Base-by-base conservation (phyloP, 805 yeast genomes). In the Hanseniaspora nectarophila region DNA sequence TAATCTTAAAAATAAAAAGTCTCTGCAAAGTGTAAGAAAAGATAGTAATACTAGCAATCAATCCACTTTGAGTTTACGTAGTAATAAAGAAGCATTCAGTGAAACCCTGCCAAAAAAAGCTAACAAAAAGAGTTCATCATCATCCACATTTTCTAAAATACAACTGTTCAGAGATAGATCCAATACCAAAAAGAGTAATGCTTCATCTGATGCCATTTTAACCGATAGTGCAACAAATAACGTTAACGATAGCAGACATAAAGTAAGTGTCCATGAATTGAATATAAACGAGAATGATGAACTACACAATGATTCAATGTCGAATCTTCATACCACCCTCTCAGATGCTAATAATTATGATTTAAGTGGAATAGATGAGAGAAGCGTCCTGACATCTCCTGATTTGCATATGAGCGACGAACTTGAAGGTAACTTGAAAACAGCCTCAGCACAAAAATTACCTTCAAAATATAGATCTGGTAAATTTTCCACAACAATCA, bases 401-500 rank as follows among this genome's bases (percentile, higher is more conserved):
- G 26, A 21, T 5, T 5, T 40, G n/a, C 38, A 33, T 4, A 34
- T 20, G 15, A 39, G 33, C 13, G 43, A 47, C 10, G 28, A 39
- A 4, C 33, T 23, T 13, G 35, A 23, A 16, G 4, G 26, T 16
- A 43, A 40, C 12, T 18, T 7, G 2, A 49, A 26, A 18, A 42
- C 34, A 20, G 23, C 15, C 15, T 26, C 31, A 18, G 23, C 10
- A 4, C 53, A 40, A 34, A 49, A 49, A 23, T 13, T 38, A 7
- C 28, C 43, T 39, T 18, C 46, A 7, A 49, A 49, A 21, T 49
- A 64, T n/a, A 60, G 63, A 39, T 63, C 66, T 4, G 66, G 66
- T 6, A 63, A 61, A 40, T 61, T 66, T 42, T 63, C 69, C 13
- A 64, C 63, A 43, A 65, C 66, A 7, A 56, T 66, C 47, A 62